Conservation (phyloP, 2,329 filamentous ascomycete species). For the Xylariales sp. region DNA sequence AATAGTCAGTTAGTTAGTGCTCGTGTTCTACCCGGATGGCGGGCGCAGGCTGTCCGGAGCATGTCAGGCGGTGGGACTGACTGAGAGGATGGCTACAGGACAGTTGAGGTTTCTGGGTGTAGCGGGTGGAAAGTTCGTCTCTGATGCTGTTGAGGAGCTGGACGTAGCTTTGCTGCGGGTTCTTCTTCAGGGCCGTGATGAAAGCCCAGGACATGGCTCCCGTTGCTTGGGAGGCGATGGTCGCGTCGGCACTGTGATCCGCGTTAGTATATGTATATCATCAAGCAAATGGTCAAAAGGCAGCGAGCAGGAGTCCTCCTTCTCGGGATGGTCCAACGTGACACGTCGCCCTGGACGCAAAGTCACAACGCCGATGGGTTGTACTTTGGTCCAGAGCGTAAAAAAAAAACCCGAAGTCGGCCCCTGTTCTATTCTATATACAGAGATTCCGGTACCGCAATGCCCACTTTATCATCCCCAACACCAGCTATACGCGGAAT, state of each 20-base stretch:
- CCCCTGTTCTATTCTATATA: no score
- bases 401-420: slow-evolving; percentile 14
- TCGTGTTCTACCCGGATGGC: slow-evolving; percentile 13
- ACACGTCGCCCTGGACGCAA: slow-evolving; percentile 42
- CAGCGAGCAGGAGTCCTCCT: background rate
- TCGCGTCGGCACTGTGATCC: slow-evolving; percentile 71
- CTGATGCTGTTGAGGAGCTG: slow-evolving; percentile 93
- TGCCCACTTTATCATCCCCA: slow-evolving; percentile 3
- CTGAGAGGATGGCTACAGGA: slow-evolving; percentile 94
- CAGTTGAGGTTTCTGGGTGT: slow-evolving; percentile 91
- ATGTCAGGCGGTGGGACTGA: slow-evolving; percentile 43
- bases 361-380: slow-evolving; percentile 28
- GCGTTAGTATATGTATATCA: background rate
- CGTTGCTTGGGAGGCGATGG: slow-evolving; percentile 81
- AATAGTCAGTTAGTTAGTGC: slow-evolving; percentile 11
- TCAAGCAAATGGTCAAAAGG: slow-evolving; percentile 1
- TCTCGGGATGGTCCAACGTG: slow-evolving; percentile 32
- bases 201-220: slow-evolving; percentile 99
- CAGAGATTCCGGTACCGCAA: slow-evolving; percentile 18
- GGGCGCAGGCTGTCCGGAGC: slow-evolving; percentile 13
- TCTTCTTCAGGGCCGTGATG: slow-evolving; percentile 84
- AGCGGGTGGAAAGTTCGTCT: slow-evolving; percentile 80
- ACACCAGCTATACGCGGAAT: no score
- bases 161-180: slow-evolving; percentile 93
- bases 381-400: slow-evolving; percentile 38